phyloP scores from a whole-genome alignment of 352 stramenopile genomes.

The Phytophthora vignae region DNA sequence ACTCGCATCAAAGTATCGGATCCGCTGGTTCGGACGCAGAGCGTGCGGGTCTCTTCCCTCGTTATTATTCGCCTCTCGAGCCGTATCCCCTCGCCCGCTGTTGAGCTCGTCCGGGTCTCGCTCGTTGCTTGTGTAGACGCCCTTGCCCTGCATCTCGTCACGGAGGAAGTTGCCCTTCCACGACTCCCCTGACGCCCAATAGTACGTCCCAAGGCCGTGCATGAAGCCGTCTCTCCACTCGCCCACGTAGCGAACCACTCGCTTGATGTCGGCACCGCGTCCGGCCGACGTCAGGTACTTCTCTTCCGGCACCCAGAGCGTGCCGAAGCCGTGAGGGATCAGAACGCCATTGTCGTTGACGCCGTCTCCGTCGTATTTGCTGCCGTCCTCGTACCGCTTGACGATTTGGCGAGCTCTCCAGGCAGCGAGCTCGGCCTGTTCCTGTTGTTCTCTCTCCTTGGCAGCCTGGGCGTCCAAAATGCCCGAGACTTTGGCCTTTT shows the following conservation, averaged over 20 bases:
- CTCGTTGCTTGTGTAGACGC: constrained; percentile 50
- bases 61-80: constrained; percentile 27
- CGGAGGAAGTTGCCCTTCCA: constrained; percentile 70
- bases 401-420: constrained; percentile 64
- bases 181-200: constrained; percentile 61
- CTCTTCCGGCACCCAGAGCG: constrained; percentile 61
- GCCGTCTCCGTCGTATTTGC: constrained; percentile 76
- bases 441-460: constrained; percentile 38
- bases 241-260: constrained; percentile 54
- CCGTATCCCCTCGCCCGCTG: constrained; percentile 20
- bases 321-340: constrained; percentile 66
- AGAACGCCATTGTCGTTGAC: constrained; percentile 47
- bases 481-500: constrained; percentile 48
- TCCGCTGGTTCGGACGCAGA: constrained; percentile 36
- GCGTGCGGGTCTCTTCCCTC: constrained; percentile 4
- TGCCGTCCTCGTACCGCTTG: constrained; percentile 68
- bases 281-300: constrained; percentile 24
- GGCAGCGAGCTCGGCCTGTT: constrained; percentile 39
- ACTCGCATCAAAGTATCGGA: constrained; percentile 68
- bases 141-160: constrained; percentile 70
- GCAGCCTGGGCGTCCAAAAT: constrained; percentile 48
- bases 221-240: constrained; percentile 68
- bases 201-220: constrained; percentile 65
- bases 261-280: constrained; percentile 49
- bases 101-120: constrained; percentile 14